phyloP scores from a whole-genome alignment of 768 basidiomycete species.

The Lyophyllum shimeji region DNA sequence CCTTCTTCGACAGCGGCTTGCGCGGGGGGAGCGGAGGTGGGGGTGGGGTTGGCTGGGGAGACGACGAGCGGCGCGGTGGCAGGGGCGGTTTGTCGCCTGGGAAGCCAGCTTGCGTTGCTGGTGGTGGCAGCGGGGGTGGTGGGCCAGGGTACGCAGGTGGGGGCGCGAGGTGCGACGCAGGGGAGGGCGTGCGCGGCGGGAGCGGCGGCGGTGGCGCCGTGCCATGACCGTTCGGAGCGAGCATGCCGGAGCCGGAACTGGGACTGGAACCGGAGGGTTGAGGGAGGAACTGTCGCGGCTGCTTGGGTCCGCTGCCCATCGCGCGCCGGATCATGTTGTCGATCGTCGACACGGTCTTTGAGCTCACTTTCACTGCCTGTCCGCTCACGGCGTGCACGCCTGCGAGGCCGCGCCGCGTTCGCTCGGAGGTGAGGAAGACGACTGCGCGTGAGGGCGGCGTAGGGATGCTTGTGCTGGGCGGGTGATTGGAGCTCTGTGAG shows the following conservation, averaged over 20 bases:
- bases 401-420: slow-evolving; percentile 55
- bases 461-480: background rate
- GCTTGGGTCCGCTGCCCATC: slow-evolving; percentile 45
- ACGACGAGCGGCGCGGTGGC: slow-evolving; percentile 30
- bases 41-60: slow-evolving; percentile 33
- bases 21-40: slow-evolving; percentile 30
- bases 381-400: slow-evolving; percentile 65
- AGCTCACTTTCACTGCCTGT: slow-evolving; percentile 64
- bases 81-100: slow-evolving; percentile 25
- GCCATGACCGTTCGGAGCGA: slow-evolving; percentile 8
- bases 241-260: slow-evolving; percentile 6
- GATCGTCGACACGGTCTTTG: slow-evolving; percentile 59
- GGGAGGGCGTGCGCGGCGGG: slow-evolving; percentile 20
- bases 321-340: slow-evolving; percentile 60
- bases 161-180: slow-evolving; percentile 17
- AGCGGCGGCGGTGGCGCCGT: slow-evolving; percentile 13
- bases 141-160: slow-evolving; percentile 17
- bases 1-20: slow-evolving; percentile 38
- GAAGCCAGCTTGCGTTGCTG: slow-evolving; percentile 4
- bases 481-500: slow-evolving; percentile 33
- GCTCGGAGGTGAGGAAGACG: slow-evolving; percentile 59
- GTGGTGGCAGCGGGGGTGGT: no score
- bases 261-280: slow-evolving; percentile 9
- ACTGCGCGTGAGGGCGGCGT: slow-evolving; percentile 43
- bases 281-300: slow-evolving; percentile 14